These are phyloP conservation scores for Globisporangium lucens DNA, from an alignment of 352 stramenopile genomes.

Conservation along the genomic window DNA sequence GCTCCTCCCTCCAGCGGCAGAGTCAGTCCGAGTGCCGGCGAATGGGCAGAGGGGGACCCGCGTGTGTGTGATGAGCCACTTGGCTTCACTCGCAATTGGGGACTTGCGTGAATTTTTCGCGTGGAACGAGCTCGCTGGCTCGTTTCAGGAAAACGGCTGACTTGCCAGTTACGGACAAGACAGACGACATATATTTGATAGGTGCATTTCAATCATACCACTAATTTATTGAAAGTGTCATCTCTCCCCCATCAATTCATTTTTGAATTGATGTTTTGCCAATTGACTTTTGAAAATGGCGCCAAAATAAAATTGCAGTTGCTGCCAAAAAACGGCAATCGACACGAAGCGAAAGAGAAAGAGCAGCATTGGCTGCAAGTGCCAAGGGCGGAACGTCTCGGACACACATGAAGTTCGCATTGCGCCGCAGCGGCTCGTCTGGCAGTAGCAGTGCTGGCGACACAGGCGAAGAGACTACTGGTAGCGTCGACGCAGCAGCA, in stretches of 20 bases:
- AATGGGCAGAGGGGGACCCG: neutral
- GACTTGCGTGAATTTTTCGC: constrained; percentile 3
- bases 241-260: constrained; percentile 11
- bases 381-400: neutral
- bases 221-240: neutral
- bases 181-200: constrained; percentile 4
- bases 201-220: too few species aligned
- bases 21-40: neutral
- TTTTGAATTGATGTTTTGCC: constrained; percentile 10
- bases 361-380: neutral
- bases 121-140: constrained; percentile 1
- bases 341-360: neutral
- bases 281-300: constrained; percentile 1
- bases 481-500: neutral
- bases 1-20: neutral
- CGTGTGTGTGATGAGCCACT: neutral
- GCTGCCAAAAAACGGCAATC: constrained; percentile 4
- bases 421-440: neutral
- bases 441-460: neutral
- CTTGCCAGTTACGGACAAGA: constrained; percentile 4
- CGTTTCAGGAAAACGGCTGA: constrained; percentile 2
- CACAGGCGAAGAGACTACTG: neutral
- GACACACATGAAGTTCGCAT: constrained; percentile 4
- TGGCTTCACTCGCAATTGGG: constrained; percentile 9
- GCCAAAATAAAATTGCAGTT: constrained; percentile 1